These are phyloP conservation scores for Gossypium longicalyx DNA, from an alignment of 345 rosid species.

Conservation along the genomic window DNA sequence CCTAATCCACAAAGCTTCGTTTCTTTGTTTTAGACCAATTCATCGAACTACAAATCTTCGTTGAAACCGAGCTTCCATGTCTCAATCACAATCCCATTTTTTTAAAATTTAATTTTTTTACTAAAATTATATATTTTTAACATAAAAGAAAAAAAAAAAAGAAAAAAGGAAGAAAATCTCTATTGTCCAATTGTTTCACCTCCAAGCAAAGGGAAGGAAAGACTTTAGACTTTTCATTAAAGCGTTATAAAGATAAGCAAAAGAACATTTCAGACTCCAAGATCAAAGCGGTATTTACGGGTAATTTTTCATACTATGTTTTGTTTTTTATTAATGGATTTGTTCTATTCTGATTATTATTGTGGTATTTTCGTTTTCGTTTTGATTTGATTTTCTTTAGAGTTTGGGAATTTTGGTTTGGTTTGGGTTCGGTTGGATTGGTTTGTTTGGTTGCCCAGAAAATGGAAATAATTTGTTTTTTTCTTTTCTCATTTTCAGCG, in stretches of 20 bases:
- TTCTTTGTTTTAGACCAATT: background rate
- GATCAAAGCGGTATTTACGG: background rate
- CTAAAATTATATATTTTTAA: background rate
- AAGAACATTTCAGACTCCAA: background rate
- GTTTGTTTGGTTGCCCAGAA: conserved; percentile 6
- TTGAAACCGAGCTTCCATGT: background rate
- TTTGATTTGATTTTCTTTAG: background rate
- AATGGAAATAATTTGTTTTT: background rate
- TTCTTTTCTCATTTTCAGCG: background rate
- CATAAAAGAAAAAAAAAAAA: background rate
- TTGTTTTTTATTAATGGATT: background rate
- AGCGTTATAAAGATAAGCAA: conserved; percentile 1
- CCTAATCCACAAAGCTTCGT: background rate
- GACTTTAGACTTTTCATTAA: background rate
- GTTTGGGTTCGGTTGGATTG: background rate
- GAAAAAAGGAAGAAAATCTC: background rate
- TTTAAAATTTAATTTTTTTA: background rate
- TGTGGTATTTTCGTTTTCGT: background rate
- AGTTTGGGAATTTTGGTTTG: background rate
- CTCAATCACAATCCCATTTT: background rate
- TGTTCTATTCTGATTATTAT: background rate
- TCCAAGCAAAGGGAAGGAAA: conserved; percentile 6
- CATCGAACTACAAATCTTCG: background rate
- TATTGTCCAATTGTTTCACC: conserved; percentile 11
- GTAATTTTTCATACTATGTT: background rate